A percentile compares a stretch with the other conserved stretches of the same genome.
Conservation (phyloP, 2,329 filamentous ascomycete species). For the Volutella citrinella region DNA sequence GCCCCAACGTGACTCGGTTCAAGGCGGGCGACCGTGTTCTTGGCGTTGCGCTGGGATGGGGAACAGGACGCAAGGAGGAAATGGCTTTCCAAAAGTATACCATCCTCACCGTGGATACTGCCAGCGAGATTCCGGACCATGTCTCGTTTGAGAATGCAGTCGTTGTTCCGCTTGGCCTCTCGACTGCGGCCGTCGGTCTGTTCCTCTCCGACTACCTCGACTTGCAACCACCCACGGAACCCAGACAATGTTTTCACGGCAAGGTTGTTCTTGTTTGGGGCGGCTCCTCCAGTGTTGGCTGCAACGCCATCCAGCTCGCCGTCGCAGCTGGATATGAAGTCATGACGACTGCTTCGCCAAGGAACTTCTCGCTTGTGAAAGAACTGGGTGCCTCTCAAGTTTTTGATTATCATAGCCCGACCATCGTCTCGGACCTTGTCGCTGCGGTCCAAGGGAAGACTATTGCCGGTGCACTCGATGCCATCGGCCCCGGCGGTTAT, state of each 20-base stretch:
- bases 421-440: conserved; percentile 11
- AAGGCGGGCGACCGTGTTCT: conserved; percentile 23
- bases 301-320: conserved; percentile 43
- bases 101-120: not conserved
- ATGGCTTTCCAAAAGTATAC: conserved; percentile 5
- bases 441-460: not conserved
- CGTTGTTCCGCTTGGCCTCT: not conserved
- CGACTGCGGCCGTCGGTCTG: not conserved
- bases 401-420: conserved; percentile 37
- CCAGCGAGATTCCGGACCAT: not conserved
- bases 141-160: not conserved
- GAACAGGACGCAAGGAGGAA: conserved; percentile 2
- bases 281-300: conserved; percentile 44
- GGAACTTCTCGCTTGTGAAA: conserved; percentile 39
- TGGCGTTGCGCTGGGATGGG: conserved; percentile 5
- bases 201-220: not conserved
- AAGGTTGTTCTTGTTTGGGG: conserved; percentile 37
- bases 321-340: conserved; percentile 41
- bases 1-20: conserved; percentile 18
- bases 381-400: conserved; percentile 38
- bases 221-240: too few species aligned
- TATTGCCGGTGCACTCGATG: conserved; percentile 9
- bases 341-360: conserved; percentile 37
- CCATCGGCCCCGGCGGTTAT: conserved; percentile 6
- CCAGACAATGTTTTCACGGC: too few species aligned